phyloP scores from a whole-genome alignment of 495 filamentous ascomycete species.

The Daldinia decipiens region DNA sequence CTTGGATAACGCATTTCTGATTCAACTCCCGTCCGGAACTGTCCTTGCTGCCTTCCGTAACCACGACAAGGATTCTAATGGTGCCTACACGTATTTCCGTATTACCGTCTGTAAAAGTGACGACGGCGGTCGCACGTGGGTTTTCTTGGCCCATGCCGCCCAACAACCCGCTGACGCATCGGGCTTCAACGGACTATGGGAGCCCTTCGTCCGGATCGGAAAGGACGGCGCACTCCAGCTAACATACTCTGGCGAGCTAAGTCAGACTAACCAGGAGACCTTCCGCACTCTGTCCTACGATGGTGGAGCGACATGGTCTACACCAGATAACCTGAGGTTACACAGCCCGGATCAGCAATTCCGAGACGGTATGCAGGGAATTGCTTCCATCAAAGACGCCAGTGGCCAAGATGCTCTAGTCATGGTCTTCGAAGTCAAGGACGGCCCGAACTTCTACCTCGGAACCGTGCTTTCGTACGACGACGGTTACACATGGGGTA shows the following conservation, averaged over 20 bases:
- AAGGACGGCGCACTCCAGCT: conserved; percentile 63
- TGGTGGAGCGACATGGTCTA: conserved; percentile 63
- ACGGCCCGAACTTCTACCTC: conserved; percentile 59
- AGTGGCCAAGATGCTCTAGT: conserved; percentile 56
- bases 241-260: conserved; percentile 67
- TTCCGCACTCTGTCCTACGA: conserved; percentile 64
- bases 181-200: conserved; percentile 65
- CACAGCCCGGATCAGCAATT: conserved; percentile 54
- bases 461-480: conserved; percentile 64
- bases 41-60: conserved; percentile 70
- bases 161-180: conserved; percentile 46
- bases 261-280: conserved; percentile 65
- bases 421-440: conserved; percentile 67
- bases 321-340: conserved; percentile 43
- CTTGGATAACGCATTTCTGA: conserved; percentile 67
- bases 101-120: conserved; percentile 67
- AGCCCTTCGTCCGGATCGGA: conserved; percentile 67
- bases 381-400: conserved; percentile 61
- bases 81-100: conserved; percentile 61
- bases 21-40: conserved; percentile 59
- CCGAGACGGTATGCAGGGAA: conserved; percentile 62
- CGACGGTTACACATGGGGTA: conserved; percentile 64
- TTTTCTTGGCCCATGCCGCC: conserved; percentile 59
- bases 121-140: conserved; percentile 64
- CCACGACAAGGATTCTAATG: conserved; percentile 57